A percentile compares a stretch with the other conserved stretches of the same genome.
Conservation (phyloP, 2,329 filamentous ascomycete species). For the Pseudogymnoascus sp. region DNA sequence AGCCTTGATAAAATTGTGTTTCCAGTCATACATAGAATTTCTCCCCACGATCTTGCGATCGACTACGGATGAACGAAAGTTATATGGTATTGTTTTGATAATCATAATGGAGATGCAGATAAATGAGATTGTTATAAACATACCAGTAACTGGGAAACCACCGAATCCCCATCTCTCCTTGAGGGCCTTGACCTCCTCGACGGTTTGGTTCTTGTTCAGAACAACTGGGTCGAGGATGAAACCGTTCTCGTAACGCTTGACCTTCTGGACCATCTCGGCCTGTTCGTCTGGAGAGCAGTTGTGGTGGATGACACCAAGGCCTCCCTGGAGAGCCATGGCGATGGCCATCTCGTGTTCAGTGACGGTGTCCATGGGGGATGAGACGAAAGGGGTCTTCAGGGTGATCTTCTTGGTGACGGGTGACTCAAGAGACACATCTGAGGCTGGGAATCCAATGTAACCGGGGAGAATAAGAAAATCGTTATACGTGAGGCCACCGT, state of each 20-base stretch:
- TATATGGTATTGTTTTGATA: slow-evolving; percentile 73
- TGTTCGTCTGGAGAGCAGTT: slow-evolving; percentile 97
- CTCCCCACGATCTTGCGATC: slow-evolving; percentile 84
- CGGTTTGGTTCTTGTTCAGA: slow-evolving; percentile 76
- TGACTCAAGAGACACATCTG: slow-evolving; percentile 78
- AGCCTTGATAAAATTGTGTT: slow-evolving; percentile 15
- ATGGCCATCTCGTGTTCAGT: slow-evolving; percentile 99
- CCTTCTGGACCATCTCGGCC: slow-evolving; percentile 98
- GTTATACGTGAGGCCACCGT: slow-evolving; percentile 95
- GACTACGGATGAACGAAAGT: slow-evolving; percentile 99
- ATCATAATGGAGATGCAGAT: slow-evolving; percentile 52
- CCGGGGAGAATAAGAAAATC: slow-evolving; percentile 95
- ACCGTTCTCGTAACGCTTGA: slow-evolving; percentile 98
- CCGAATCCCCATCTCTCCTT: slow-evolving; percentile 99
- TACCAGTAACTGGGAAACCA: slow-evolving; percentile 97
- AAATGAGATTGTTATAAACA: slow-evolving; percentile 35
- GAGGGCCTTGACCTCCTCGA: slow-evolving; percentile 81
- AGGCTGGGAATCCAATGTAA: slow-evolving; percentile 96
- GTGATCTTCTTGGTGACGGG: slow-evolving; percentile 92
- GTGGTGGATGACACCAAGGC: slow-evolving; percentile 94
- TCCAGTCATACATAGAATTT: slow-evolving; percentile 39
- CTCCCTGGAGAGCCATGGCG: slow-evolving; percentile 84
- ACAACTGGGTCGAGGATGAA: slow-evolving; percentile 97
- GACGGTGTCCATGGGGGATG: slow-evolving; percentile 98
- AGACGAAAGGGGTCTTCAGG: slow-evolving; percentile 93